Conservation (phyloP, 495 filamentous ascomycete genomes). For the Penicillium canescens region DNA sequence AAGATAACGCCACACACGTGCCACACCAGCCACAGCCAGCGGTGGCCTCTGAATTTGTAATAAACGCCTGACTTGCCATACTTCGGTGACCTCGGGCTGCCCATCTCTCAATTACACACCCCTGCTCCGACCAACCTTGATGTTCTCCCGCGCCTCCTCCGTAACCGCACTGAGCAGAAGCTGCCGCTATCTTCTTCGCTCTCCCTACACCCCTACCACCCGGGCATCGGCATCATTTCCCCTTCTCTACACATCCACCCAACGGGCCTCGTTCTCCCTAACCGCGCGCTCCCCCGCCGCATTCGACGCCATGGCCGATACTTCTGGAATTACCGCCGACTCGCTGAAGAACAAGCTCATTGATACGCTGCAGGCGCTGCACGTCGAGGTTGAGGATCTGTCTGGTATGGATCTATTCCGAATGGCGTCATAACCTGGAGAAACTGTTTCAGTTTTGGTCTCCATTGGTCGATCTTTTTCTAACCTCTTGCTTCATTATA, state of each 20-base stretch:
- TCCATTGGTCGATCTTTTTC: neutral
- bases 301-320: constrained; percentile 47
- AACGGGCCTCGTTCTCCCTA: constrained; percentile 35
- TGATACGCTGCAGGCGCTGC: constrained; percentile 71
- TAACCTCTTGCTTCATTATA: constrained; percentile 29
- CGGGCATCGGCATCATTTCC: no score
- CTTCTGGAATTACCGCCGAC: constrained; percentile 66
- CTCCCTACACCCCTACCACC: neutral
- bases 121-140: constrained; percentile 25
- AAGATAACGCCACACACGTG: constrained; percentile 10
- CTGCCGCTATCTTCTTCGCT: constrained; percentile 44
- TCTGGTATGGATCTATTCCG: constrained; percentile 62
- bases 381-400: constrained; percentile 91
- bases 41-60: constrained; percentile 12
- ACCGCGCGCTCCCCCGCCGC: constrained; percentile 42
- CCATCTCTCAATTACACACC: neutral
- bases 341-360: constrained; percentile 67
- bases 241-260: constrained; percentile 10
- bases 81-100: constrained; percentile 5
- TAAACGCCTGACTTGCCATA: neutral
- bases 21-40: constrained; percentile 9
- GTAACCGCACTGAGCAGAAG: constrained; percentile 42
- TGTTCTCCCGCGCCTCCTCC: constrained; percentile 44
- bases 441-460: neutral
- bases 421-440: constrained; percentile 7